These are phyloP conservation scores for Mortierella sp. DNA, from an alignment of 371 early-diverging fungal genomes.

Conservation along the genomic window DNA sequence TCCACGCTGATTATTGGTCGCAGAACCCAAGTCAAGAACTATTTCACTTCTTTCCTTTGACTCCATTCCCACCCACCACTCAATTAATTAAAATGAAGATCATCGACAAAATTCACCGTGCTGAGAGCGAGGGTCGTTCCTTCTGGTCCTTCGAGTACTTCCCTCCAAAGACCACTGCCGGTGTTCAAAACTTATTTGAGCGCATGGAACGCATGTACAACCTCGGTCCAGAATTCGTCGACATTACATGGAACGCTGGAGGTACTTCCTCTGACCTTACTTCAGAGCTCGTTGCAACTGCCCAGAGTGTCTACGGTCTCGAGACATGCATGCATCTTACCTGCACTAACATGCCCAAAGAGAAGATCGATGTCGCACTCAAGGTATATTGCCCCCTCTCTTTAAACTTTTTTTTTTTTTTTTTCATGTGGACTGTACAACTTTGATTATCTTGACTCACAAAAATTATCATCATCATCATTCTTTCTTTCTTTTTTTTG, in stretches of 20 bases:
- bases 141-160: constrained; percentile 95
- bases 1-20: neutral
- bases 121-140: constrained; percentile 67
- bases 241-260: constrained; percentile 96
- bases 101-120: constrained; percentile 73
- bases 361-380: constrained; percentile 84
- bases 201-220: constrained; percentile 92
- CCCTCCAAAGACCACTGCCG: constrained; percentile 89
- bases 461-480: neutral
- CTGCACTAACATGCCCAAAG: constrained; percentile 92
- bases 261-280: constrained; percentile 89
- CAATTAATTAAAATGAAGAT: constrained; percentile 67
- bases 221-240: constrained; percentile 93
- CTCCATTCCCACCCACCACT: neutral
- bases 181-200: constrained; percentile 90
- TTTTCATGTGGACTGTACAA: neutral
- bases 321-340: constrained; percentile 95
- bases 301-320: constrained; percentile 89
- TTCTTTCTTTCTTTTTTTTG: neutral
- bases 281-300: constrained; percentile 82
- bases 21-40: neutral
- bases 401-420: neutral
- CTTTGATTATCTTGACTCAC: neutral
- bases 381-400: constrained; percentile 29
- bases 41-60: neutral